These are phyloP conservation scores for Scheffersomyces insectosa DNA, from an alignment of 1,139 yeast genomes.

Conservation along the genomic window DNA sequence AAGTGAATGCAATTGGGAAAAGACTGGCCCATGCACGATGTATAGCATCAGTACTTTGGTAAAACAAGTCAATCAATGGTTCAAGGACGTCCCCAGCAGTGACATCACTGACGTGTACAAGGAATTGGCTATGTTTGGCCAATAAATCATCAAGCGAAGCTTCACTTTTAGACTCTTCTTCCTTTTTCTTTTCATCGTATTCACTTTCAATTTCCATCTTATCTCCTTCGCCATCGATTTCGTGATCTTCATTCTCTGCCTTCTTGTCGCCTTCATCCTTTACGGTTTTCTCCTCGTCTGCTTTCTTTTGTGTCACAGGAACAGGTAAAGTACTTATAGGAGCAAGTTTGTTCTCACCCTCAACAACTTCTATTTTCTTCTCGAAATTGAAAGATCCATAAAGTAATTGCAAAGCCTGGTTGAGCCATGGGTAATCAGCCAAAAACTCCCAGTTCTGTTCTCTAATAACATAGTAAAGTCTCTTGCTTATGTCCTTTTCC, in stretches of 20 bases:
- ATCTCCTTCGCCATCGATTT: constrained; percentile 5
- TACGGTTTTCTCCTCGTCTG: constrained; percentile 25
- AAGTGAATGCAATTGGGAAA: constrained; percentile 77
- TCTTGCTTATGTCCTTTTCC: constrained; percentile 75
- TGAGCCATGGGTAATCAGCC: constrained; percentile 92
- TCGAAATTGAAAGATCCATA: constrained; percentile 73
- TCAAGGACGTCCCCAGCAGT: constrained; percentile 60
- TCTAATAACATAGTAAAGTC: constrained; percentile 79
- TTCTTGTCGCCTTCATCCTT: constrained; percentile 14
- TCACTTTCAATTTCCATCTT: constrained; percentile 26
- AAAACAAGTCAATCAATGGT: constrained; percentile 81
- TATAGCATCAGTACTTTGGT: constrained; percentile 76
- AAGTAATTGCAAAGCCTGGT: constrained; percentile 86
- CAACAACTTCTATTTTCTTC: constrained; percentile 43
- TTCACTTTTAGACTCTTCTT: too few relatives aligned
- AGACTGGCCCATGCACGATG: constrained; percentile 83
- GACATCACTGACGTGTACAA: constrained; percentile 43
- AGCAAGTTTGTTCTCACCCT: constrained; percentile 56
- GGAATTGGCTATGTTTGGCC: constrained; percentile 51
- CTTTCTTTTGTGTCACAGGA: constrained; percentile 1
- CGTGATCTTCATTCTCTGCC: constrained; percentile 7
- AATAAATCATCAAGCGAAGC: constrained; percentile 31
- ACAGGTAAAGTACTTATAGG: constrained; percentile 47
- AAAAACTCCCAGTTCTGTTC: constrained; percentile 97
- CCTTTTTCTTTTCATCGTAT: constrained; percentile 15